Conservation (phyloP, 2,329 filamentous ascomycete genomes). For the Thielaviopsis ethacetica region DNA sequence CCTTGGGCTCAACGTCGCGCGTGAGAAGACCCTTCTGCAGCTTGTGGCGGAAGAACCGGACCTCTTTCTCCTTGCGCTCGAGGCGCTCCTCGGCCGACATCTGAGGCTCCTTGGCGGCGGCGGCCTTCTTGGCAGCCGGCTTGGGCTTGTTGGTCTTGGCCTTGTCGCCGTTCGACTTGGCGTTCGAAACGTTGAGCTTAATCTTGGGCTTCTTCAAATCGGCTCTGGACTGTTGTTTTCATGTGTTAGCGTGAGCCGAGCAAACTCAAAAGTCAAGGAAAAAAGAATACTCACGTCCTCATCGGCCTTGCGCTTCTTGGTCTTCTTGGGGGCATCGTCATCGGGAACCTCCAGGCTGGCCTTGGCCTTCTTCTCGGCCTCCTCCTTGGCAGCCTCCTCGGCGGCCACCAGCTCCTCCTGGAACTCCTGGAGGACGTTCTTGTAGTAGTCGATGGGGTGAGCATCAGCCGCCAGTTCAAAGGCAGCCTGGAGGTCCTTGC, state of each 20-base stretch:
- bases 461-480: conserved; percentile 66
- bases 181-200: conserved; percentile 44
- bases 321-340: conserved; percentile 50
- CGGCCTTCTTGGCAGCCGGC: conserved; percentile 38
- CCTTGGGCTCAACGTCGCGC: conserved; percentile 69
- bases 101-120: conserved; percentile 38
- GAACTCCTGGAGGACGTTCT: conserved; percentile 56
- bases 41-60: conserved; percentile 87
- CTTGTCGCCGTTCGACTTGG: conserved; percentile 34
- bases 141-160: conserved; percentile 35
- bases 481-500: conserved; percentile 62
- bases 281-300: conserved; percentile 40
- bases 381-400: conserved; percentile 34
- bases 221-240: conserved; percentile 20
- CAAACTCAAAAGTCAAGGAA: background rate
- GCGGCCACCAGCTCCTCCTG: conserved; percentile 44
- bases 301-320: conserved; percentile 72
- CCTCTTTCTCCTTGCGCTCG: conserved; percentile 51
- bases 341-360: conserved; percentile 30
- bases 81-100: conserved; percentile 40
- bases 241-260: background rate
- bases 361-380: conserved; percentile 25
- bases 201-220: conserved; percentile 53
- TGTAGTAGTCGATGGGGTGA: conserved; percentile 67
- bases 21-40: conserved; percentile 88